A percentile compares a stretch with the other conserved stretches of the same genome.
Conservation (phyloP, 352 stramenopile species). For the Phytophthora melonis region DNA sequence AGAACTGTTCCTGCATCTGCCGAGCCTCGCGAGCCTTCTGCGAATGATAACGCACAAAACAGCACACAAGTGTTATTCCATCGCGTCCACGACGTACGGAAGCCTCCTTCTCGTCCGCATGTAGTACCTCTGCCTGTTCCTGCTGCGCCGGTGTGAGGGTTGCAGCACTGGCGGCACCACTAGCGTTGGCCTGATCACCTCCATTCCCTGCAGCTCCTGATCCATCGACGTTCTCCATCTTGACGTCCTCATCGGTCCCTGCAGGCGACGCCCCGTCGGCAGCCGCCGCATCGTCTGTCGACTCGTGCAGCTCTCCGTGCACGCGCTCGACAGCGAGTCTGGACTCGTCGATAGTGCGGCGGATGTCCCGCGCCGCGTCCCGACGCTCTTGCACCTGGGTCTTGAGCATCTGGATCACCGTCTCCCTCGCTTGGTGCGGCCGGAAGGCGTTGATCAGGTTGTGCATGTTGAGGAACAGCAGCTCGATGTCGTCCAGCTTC, state of each 20-base stretch:
- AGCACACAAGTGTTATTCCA: conserved; percentile 6
- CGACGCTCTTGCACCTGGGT: conserved; percentile 80
- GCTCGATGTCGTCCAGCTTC: conserved; percentile 87
- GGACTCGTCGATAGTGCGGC: conserved; percentile 76
- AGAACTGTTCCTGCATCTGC: conserved; percentile 76
- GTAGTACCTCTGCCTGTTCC: conserved; percentile 53
- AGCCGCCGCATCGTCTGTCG: conserved; percentile 49
- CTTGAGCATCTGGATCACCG: conserved; percentile 86
- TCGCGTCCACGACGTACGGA: neutral
- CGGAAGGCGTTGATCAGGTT: conserved; percentile 91
- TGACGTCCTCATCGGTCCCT: conserved; percentile 47
- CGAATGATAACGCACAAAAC: conserved; percentile 8
- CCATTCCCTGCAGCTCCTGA: conserved; percentile 10
- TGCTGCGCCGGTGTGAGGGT: conserved; percentile 36
- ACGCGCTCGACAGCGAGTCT: conserved; percentile 66
- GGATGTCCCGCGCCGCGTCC: conserved; percentile 78
- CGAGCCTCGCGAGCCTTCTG: conserved; percentile 59
- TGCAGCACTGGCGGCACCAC: conserved; percentile 10
- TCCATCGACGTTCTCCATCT: conserved; percentile 61
- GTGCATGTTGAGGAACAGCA: conserved; percentile 92
- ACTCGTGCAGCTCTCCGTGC: conserved; percentile 68
- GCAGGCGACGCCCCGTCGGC: conserved; percentile 20
- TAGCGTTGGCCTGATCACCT: conserved; percentile 17
- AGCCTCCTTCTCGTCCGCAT: neutral
- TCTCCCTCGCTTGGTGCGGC: conserved; percentile 86